Base-by-base conservation (phyloP, 805 yeast genomes). In the Lipomyces yamanashiensis region DNA sequence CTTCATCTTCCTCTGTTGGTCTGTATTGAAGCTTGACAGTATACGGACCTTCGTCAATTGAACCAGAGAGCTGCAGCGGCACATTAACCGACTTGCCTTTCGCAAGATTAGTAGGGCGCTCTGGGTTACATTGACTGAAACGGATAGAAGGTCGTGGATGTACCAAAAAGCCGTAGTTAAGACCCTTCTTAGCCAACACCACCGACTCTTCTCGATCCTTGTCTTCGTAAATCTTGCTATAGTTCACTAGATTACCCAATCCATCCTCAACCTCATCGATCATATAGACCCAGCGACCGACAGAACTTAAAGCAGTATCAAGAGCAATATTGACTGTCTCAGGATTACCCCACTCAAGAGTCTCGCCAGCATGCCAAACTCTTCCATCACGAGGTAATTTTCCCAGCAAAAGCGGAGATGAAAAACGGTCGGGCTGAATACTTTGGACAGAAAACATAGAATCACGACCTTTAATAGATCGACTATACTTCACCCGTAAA, bases 241-340 rank as follows among this genome's bases (percentile, higher is more conserved):
- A 75, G 54, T 70, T 67, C 49, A 86, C 80, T 7, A 76, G 66
- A 67, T 88, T 88, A 1, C 92, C 92, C 58, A 88, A 77, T 2
- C 88, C 90, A 74, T 88, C 92, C 37, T 83, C 81, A 19, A 88
- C 79, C 60, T 81, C 83, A 58, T 82, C 84, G 41, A 88, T 80
- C 49, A 80, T 77, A 70, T 85, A 87, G n/a, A 79, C 72, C 74
- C 85, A 82, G 47, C 78, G 77, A 45, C 92, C 92, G 10, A 80
- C 72, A 34, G 78, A 75, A 50, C 74, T 72, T 47, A 82, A 74
- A 7, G 78, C 68, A 4, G 81, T 74, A 55, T 81, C 82, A 54
- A 85, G 70, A 23, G 77, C 78, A 45, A 84, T 79, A 7, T 77
- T 76, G 28, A 83, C 82, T 4, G 70, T 67, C 21, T 62, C 67